Conservation (phyloP, 345 rosid species). For the Firmiana major region DNA sequence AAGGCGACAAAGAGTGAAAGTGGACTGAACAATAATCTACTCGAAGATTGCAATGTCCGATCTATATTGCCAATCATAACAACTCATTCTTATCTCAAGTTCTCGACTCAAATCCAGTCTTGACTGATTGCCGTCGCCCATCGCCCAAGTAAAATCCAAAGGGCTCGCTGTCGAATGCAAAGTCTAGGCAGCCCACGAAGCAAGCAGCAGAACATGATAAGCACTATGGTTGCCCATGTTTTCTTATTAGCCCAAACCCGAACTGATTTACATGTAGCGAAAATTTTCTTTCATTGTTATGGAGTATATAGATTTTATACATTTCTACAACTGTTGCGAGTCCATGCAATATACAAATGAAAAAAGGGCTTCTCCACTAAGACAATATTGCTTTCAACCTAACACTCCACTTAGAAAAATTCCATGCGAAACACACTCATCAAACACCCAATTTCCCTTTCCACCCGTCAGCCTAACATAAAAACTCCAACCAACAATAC, state of each 20-base stretch:
- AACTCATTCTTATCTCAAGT: neutral
- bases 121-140: neutral
- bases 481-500: neutral
- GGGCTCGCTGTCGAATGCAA: neutral
- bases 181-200: neutral
- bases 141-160: neutral
- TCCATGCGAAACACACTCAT: conserved; percentile 2
- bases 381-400: neutral
- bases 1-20: neutral
- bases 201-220: neutral
- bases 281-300: no score
- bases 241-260: neutral
- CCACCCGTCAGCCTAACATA: neutral
- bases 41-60: neutral
- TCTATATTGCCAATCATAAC: neutral
- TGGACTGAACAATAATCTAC: neutral
- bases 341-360: no score
- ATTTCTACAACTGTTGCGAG: no score
- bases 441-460: neutral
- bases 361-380: neutral
- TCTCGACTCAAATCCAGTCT: neutral
- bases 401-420: neutral
- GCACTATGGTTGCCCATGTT: neutral
- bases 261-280: no score
- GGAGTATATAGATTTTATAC: no score